Evolutionary conservation across 352 stramenopile genomes (phyloP), one percentile per base, ranked within the genome.

Genomic region (Phytophthora meadii): DNA sequence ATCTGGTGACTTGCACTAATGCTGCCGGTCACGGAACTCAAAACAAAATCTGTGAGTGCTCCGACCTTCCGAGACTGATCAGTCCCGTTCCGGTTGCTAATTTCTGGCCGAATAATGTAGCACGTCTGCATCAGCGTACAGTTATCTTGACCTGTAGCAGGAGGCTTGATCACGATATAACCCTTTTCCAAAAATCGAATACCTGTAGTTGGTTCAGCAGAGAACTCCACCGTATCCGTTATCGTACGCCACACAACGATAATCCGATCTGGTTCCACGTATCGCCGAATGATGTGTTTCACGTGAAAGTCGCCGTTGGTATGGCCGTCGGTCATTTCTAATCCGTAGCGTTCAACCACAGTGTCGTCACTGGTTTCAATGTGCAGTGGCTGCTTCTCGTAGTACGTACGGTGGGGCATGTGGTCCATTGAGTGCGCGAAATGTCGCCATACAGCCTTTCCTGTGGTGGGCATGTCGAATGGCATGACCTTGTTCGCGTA

Each of bases 1-100:
- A 84, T 84, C 32, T 87, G 72, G 44, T 87, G 72, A 27, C 66
- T 82, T 17, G 66, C 60, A 12, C 68, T 77, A 34, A 84, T 72
- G 36, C 61, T 87, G 17, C 70, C 72, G 12, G 59, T 70, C 8
- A 76, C 70, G 11, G 71, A 72, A 47, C 75, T 80, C 5, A 87
- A 61, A 41, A 83, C 77, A 45, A 87, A 82, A 22, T 87, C 72
- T 6, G 75, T 87, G 25, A 87, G 61, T 9, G 72, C 69, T 24
- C 67, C 69, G 11, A 87, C 69, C 46, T 79, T 84, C 12, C 66
- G 61, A 11, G 63, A 57, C 14, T 74, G 68, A 41, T 76, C 71
- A 1, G 55, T 59, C 8, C 55, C 56, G 39, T 79, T 69, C 7
- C 67, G 52, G n/a, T 59, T 53, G 44, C 70, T 68, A 34, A 76